These are phyloP conservation scores for Boehmeria nivea DNA, from an alignment of 306 rosid genomes.

Conservation along the genomic window DNA sequence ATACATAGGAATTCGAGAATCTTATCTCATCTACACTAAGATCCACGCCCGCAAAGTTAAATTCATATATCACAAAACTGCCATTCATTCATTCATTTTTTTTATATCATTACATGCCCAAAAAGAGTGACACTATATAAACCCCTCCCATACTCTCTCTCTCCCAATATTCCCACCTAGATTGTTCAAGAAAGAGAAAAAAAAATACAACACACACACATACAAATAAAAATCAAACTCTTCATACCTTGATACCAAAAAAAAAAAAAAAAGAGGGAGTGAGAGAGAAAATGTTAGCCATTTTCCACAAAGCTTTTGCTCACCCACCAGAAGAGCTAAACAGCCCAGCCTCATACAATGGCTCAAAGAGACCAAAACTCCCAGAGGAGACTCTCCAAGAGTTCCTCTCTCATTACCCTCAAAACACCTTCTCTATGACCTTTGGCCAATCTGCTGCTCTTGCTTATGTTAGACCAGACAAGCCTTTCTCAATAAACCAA, in stretches of 20 bases:
- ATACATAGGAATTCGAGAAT: constrained; percentile 28
- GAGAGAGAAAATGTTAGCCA: constrained; percentile 63
- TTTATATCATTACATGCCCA: background rate
- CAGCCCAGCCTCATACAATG: constrained; percentile 78
- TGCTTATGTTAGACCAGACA: constrained; percentile 63
- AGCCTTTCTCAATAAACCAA: constrained; percentile 39
- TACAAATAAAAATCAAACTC: background rate
- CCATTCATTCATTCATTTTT: no score
- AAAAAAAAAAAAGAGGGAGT: background rate
- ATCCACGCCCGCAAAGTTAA: constrained; percentile 31
- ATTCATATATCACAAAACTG: constrained; percentile 9
- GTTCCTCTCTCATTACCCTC: constrained; percentile 67
- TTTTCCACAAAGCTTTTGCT: constrained; percentile 84
- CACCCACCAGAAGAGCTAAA: constrained; percentile 92
- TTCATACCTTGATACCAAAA: background rate
- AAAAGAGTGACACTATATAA: background rate
- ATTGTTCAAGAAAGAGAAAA: background rate
- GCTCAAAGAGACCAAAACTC: constrained; percentile 68
- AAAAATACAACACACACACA: background rate
- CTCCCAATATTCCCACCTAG: no score
- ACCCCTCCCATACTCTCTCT: no score
- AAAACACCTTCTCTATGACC: constrained; percentile 55
- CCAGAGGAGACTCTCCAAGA: constrained; percentile 73
- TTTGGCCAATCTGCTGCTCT: constrained; percentile 76
- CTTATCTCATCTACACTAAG: constrained; percentile 44